Evolutionary conservation across 2,329 filamentous ascomycete genomes (phyloP), one percentile per base, ranked within the genome.

Genomic region (Talaromyces sp.): DNA sequence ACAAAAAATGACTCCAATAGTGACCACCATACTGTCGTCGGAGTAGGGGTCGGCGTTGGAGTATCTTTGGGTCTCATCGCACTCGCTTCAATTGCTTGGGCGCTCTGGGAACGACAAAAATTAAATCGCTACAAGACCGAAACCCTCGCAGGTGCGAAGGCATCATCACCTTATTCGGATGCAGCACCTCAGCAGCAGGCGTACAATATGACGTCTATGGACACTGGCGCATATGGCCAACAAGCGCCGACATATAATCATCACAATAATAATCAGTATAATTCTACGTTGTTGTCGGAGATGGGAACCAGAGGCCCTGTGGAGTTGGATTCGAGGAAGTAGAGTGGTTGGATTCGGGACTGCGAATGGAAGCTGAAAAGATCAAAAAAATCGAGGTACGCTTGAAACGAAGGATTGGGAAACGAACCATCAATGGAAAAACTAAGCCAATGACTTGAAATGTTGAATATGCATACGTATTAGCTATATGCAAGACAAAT

Each of bases 21-120:
- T 19, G 58, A 62, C 37, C 68, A 71, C 19, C 66, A 70, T 22
- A 65, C 69, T 1, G 69, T 71, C 1, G 68, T 75, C 14, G 73
- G 74, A 27, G 9, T 56, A 35, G 61, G 60, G 4, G 35, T 58
- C 10, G 62, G 62, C 2, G 66, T 76, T 8, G 74, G 74, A 31
- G 66, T 75, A 16, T 72, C 74, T 7, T 66, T 75, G 0, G 74
- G 72, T 1, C 31, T 74, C 16, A 70, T 75, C 50, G 74, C 73
- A 4, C 37, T 75, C 10, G 68, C 59, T n/a, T 68, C 72, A n/a
- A 52, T 75, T 4, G 66, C 45, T 2, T 75, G 73, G 73, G 72
- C 70, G 5, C 33, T 74, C 6, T 73, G 67, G 66, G 74, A 76
- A 47, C 68, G 72, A 59, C 70, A 57, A 65, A 66, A 66, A 35